Evolutionary conservation across 306 rosid genomes (phyloP).

Genomic region (Nissolia schottii): DNA sequence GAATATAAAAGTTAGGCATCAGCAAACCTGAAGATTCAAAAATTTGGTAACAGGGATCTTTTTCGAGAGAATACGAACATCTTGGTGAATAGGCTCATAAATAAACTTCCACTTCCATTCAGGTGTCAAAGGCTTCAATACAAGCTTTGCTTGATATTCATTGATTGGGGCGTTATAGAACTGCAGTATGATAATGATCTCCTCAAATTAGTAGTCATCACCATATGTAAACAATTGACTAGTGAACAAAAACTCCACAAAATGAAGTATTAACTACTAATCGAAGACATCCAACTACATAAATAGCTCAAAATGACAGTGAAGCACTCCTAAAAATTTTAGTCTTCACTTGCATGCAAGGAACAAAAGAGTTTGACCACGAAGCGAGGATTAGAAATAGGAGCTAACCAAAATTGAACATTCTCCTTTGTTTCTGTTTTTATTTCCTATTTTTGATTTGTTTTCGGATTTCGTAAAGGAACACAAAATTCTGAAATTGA

Average conservation of each 20-base stretch:
- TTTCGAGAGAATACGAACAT: constrained; percentile 75
- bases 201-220: constrained; percentile 11
- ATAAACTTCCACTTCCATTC: constrained; percentile 81
- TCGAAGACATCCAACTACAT: not conserved
- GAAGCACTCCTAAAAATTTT: not conserved
- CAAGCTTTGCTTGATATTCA: constrained; percentile 77
- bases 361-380: constrained; percentile 5
- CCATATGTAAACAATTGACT: not conserved
- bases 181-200: constrained; percentile 39
- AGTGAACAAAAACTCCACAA: not conserved
- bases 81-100: constrained; percentile 71
- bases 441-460: too few species aligned
- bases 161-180: constrained; percentile 84
- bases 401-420: not conserved
- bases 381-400: not conserved
- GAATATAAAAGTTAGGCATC: not conserved
- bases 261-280: not conserved
- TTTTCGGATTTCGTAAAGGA: too few species aligned
- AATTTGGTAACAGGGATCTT: constrained; percentile 82
- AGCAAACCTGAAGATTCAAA: constrained; percentile 82
- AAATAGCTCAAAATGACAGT: not conserved
- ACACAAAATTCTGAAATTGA: too few species aligned
- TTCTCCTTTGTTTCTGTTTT: too few species aligned
- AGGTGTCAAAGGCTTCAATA: constrained; percentile 75
- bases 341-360: not conserved